Evolutionary conservation across 306 rosid genomes (phyloP), one percentile per base, ranked within the genome.

Genomic region (Astragalus glycyphyllos): DNA sequence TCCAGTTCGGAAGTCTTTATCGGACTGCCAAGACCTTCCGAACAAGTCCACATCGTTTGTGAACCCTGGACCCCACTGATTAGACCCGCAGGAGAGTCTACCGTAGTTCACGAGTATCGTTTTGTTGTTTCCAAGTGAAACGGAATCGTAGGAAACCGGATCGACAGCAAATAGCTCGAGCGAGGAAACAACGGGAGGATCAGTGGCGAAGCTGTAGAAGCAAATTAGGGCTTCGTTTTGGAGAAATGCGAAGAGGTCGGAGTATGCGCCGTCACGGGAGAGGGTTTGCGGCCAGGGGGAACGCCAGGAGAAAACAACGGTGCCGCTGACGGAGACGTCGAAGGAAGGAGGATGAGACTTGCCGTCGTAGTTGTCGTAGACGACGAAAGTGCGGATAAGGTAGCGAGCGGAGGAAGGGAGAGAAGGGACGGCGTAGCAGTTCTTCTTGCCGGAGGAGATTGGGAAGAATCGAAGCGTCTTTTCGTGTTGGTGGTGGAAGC

Each of bases 311-410:
- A 89, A 90, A 14, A 94, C 95, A 1, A 90, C 58, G 14, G 98
- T 94, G 11, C 89, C 90, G 26, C 79, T 84, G 34, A 90, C 88
- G 61, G 97, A 85, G 54, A 84, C 88, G 53, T 94, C 98, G 32
- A 94, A 94, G 45, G 97, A 88, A 3, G 97, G 98, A 9, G 97
- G 68, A 61, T 90, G 98, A 0, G 91, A 82, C 66, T 85, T 89
- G 12, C 97, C 99, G 73, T 91, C 99, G 88, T 89, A 94, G 84
- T 94, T 94, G 72, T 94, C 99, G 38, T 94, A 94, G 16, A 94
- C 97, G 58, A 87, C 79, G 84, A 91, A 94, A 2, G 87, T 86
- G 11, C 96, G 95, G 13, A 94, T 4, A 72, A 86, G 86, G 92
- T 83, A 94, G 10, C 97, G 87, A 0, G 16, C 86, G 15, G 16